Evolutionary conservation across 2,329 filamentous ascomycete genomes (phyloP), one percentile per base, ranked within the genome.

Genomic region (Hypoxylon sp.): DNA sequence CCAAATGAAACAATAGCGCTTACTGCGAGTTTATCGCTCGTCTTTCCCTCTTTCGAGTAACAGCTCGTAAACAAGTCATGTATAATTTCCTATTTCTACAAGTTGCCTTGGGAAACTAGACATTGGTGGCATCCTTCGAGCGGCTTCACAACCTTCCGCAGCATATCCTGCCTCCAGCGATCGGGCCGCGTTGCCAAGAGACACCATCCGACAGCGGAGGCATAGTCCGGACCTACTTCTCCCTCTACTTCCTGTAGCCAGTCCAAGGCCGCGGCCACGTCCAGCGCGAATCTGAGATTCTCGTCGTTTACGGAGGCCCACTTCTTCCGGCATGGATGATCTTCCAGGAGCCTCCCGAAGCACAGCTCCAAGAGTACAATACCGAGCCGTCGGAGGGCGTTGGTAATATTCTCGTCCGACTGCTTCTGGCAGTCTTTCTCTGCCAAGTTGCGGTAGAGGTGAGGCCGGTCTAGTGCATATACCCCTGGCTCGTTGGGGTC

Each of bases 311-410:
- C 58, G 1, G 15, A 6, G 2, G 53, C 56, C 41, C 19, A 54
- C 3, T 22, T 39, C 15, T 56, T 54, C 13, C 68, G 41, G 30
- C 20, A 52, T 8, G 52, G 50, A 6, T 68, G 66, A 1, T 52
- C 54, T 20, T 55, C 59, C 4, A 70, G 50, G 3, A 48, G 20
- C 6, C 52, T n/a, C 3, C 69, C 62, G 22, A 72, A 73, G 53
- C 70, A 71, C 1, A 72, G 62, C 50, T 73, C 67, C 1, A 72
- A 37, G 10, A 73, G 66, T 7, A 72, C 34, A 3, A 72, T 68
- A 1, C 68, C 68, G 1, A 72, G 54, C 7, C 46, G 28, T 19
- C 65, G 65, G 2, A 70, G 46, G 1, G 60, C 61, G 6, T 51
- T 24, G 32, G 2, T 34, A 13, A 41, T 28, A 6, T 3, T 30